These are phyloP conservation scores for Amanita inopinata DNA, from an alignment of 768 basidiomycete genomes.

Conservation along the genomic window DNA sequence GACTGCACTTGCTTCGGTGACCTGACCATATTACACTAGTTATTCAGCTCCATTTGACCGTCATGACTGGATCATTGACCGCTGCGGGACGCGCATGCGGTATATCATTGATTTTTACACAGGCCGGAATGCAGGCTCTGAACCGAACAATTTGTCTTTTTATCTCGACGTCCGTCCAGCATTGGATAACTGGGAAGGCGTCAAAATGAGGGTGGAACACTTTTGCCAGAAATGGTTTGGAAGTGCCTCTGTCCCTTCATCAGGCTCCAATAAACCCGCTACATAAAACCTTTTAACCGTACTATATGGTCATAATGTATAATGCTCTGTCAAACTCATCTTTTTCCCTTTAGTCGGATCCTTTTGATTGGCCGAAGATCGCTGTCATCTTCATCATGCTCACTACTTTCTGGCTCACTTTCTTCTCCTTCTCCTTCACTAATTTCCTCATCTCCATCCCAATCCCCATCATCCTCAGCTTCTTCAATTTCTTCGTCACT, in stretches of 20 bases:
- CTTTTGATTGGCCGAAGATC: constrained; percentile 34
- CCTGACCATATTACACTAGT: constrained; percentile 29
- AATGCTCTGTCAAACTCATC: background rate
- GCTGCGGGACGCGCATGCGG: constrained; percentile 80
- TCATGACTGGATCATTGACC: constrained; percentile 95
- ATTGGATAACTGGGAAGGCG: constrained; percentile 89
- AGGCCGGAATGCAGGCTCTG: constrained; percentile 44
- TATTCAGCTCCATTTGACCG: constrained; percentile 93
- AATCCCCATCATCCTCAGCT: constrained; percentile 28
- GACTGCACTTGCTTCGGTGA: constrained; percentile 7
- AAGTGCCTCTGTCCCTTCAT: constrained; percentile 19
- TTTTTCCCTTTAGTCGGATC: constrained; percentile 29
- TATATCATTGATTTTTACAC: constrained; percentile 99
- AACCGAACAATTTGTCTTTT: constrained; percentile 61
- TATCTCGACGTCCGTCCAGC: constrained; percentile 93
- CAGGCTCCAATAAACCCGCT: constrained; percentile 15
- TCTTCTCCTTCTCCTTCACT: constrained; percentile 29
- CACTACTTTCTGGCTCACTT: constrained; percentile 21
- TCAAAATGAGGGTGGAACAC: constrained; percentile 65
- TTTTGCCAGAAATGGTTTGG: constrained; percentile 34
- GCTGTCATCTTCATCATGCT: constrained; percentile 57
- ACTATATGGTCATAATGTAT: no score
- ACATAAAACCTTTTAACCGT: no score
- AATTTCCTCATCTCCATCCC: constrained; percentile 33
- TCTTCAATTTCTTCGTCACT: constrained; percentile 22